Evolutionary conservation across 768 basidiomycete species (phyloP), one percentile per base, ranked within the genome.

Genomic region (Leccinum disarticulatum): DNA sequence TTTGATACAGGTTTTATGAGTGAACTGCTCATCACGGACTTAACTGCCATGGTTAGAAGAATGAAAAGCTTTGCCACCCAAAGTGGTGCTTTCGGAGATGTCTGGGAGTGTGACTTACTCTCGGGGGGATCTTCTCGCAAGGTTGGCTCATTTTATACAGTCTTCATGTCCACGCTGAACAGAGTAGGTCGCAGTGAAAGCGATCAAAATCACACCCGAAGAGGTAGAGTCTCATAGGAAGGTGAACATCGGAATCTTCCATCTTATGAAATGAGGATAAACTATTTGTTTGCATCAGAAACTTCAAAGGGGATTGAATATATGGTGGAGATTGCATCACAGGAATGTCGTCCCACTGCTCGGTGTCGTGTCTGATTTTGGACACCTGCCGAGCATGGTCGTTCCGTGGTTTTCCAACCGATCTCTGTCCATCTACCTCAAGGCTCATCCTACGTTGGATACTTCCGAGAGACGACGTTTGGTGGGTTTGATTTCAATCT

Each of bases 321-420:
- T 71, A 3, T 69, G 66, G 69, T 50, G 4, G 17, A 43, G 25
- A 19, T 25, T 69, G 27, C 48, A 10, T n/a, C 66, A 69, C 48
- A 36, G 0, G 33, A 75, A 77, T 52, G 59, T 76, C 4, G 61
- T 76, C 17, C 70, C 72, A 3, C 53, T 77, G 1, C 66, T 67
- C 17, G 76, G 75, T 5, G 61, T 66, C 4, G 64, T 69, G 22
- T 59, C 58, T 14, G 73, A 55, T n/a, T 77, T 72, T 36, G 74
- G 76, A 30, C 67, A 62, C 3, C 61, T 64, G 30, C 57, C 63
- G 11, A 71, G 74, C 38, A 66, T 69, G 61, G 69, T 77, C 46
- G 73, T 65, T 54, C 74, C 76, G 2, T 76, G 76, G 75, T 61
- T 63, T 28, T 17, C 25, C 19, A 67, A 72, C 25, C 73, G 70